Base-by-base conservation (phyloP, 306 rosid genomes). In the Dicorynia guianensis region DNA sequence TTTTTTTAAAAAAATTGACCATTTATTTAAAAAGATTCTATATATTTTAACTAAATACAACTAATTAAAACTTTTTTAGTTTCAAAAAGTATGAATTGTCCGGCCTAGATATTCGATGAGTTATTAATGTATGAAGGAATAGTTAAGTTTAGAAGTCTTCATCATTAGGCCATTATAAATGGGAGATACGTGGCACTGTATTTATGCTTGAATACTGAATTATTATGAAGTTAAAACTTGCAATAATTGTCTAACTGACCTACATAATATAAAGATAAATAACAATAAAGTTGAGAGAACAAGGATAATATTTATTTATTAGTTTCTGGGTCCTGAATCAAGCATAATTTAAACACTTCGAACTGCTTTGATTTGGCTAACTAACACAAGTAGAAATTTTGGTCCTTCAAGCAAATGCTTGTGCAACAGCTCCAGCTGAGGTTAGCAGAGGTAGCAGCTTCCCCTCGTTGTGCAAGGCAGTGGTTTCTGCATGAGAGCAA, bases 371-470 rank as follows among this genome's bases (percentile, higher is more conserved):
- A 64, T 81, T 77, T 36, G 11, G 36, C 54, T 63, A 73, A 2
- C 43, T 57, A 67, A 77, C 34, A 54, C 69, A 53, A 43, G 18
- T 46, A 30, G 76, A 67, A 67, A 14, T 34, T 5, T 2, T 17
- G 62, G 39, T 66, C 67, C 62, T 70, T 71, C 77, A 86, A 17
- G 88, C 71, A 72, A 92, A 13, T 33, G 85, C 4, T 44, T 53
- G 33, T n/a, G 84, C 64, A 76, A 77, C 38, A 43, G 89, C 97
- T 79, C 93, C 97, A 30, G 91, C 96, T 56, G 87, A 76, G 18
- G 88, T 76, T 70, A 95, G 80, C 60, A 92, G 80, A 64, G 97
- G 83, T 8, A 90, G 67, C 86, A 95, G 82, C 81, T 90, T 84
- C 64, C 96, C 97, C 62, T 87, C 83, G 38, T 48, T 50, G 80